Conservation (phyloP, 441 rosid species). For the Sinapis alba region DNA sequence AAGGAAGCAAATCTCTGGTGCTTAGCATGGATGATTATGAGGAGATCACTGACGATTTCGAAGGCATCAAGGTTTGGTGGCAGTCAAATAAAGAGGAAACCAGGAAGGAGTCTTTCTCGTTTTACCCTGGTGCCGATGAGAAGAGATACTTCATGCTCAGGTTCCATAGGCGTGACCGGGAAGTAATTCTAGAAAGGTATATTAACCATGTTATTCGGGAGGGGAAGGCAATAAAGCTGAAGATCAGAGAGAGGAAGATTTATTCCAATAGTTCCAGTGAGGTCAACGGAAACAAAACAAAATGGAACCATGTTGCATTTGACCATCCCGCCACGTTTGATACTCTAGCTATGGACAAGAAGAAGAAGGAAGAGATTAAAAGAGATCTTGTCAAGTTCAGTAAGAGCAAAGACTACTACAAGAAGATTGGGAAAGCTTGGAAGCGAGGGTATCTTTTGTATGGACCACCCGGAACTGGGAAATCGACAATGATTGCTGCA, state of each 20-base stretch:
- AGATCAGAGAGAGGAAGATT: constrained; percentile 4
- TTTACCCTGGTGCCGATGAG: constrained; percentile 30
- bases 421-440: constrained; percentile 15
- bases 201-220: background rate
- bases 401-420: constrained; percentile 4
- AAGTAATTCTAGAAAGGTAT: constrained; percentile 29
- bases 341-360: constrained; percentile 1
- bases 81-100: constrained; percentile 22
- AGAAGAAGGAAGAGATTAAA: constrained; percentile 3
- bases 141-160: constrained; percentile 29
- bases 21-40: constrained; percentile 72
- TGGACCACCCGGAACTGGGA: constrained; percentile 11
- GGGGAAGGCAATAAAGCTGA: constrained; percentile 4
- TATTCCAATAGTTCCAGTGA: background rate
- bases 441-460: constrained; percentile 9
- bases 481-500: constrained; percentile 5
- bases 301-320: constrained; percentile 1
- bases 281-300: background rate
- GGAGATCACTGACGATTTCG: constrained; percentile 57
- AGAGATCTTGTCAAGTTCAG: constrained; percentile 1
- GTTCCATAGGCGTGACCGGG: constrained; percentile 55
- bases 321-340: constrained; percentile 6
- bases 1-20: constrained; percentile 56
- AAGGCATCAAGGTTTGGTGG: constrained; percentile 36
- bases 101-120: constrained; percentile 17